Conservation (phyloP, 2,329 filamentous ascomycete species). For the Paecilomyces sp. region DNA sequence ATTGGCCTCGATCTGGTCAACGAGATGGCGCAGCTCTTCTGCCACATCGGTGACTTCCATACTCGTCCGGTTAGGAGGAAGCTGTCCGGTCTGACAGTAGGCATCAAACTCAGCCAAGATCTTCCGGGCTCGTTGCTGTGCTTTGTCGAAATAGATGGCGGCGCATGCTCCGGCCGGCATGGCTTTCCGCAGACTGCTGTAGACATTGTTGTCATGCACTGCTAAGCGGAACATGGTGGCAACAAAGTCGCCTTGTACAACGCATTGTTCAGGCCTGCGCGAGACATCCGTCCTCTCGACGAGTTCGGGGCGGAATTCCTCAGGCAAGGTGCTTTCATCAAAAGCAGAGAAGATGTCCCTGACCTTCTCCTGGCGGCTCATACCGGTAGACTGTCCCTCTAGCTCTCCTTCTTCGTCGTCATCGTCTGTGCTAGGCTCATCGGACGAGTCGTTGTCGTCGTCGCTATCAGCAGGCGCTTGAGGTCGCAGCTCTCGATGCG, state of each 20-base stretch:
- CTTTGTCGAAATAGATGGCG: constrained; percentile 38
- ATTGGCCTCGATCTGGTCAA: constrained; percentile 25
- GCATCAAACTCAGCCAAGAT: constrained; percentile 32
- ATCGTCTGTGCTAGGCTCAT: constrained; percentile 1
- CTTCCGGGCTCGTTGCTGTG: constrained; percentile 25
- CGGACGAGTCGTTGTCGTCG: constrained; percentile 4
- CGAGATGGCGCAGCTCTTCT: constrained; percentile 20
- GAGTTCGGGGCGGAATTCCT: constrained; percentile 36
- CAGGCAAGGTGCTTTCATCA: constrained; percentile 28
- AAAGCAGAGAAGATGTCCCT: constrained; percentile 42
- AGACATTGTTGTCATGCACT: constrained; percentile 37
- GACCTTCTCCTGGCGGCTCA: constrained; percentile 32
- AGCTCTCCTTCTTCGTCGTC: constrained; percentile 14
- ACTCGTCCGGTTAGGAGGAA: constrained; percentile 11
- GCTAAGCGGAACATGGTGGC: constrained; percentile 40
- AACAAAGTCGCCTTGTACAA: constrained; percentile 38
- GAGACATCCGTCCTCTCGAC: constrained; percentile 24
- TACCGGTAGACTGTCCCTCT: constrained; percentile 14
- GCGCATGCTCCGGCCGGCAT: constrained; percentile 36
- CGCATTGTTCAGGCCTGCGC: constrained; percentile 33
- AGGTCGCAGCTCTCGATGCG: constrained; percentile 13
- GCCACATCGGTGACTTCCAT: constrained; percentile 26
- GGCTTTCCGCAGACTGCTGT: constrained; percentile 32
- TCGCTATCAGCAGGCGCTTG: constrained; percentile 4
- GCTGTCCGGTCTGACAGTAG: constrained; percentile 29